Percentiles rank a stretch among this genome's conserved stretches.
Conservation (phyloP, 2,329 filamentous ascomycete genomes). For the Aspergillus melleus region DNA sequence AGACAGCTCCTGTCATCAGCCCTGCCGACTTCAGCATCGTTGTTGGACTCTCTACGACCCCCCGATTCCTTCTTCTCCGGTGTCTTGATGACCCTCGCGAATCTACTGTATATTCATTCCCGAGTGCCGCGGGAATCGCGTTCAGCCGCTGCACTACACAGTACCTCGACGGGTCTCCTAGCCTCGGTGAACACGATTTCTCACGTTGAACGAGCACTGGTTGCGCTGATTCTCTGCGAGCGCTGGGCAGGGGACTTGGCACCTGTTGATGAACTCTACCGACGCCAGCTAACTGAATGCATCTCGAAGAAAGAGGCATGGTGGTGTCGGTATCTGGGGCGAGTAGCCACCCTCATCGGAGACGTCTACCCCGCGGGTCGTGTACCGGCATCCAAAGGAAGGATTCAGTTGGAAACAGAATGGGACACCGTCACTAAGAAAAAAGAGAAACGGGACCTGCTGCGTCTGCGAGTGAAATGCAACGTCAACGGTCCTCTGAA, state of each 20-base stretch:
- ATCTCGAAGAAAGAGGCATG: conserved; percentile 58
- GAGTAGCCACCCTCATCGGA: conserved; percentile 58
- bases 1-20: conserved; percentile 49
- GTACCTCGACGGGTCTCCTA: conserved; percentile 68
- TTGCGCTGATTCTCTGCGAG: conserved; percentile 71
- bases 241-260: conserved; percentile 70
- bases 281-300: conserved; percentile 53
- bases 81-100: conserved; percentile 58
- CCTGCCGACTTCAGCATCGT: conserved; percentile 40
- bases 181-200: conserved; percentile 70
- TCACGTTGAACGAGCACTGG: conserved; percentile 68
- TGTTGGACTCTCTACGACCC: conserved; percentile 23
- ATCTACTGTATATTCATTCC: conserved; percentile 58
- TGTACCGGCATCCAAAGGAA: conserved; percentile 25
- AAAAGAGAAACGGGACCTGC: conserved; percentile 39
- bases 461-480: conserved; percentile 49
- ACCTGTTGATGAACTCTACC: conserved; percentile 58
- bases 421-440: conserved; percentile 46
- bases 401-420: conserved; percentile 42
- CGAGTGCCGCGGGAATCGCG: conserved; percentile 55
- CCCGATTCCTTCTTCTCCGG: conserved; percentile 46
- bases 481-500: conserved; percentile 37
- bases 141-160: conserved; percentile 69
- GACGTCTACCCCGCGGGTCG: conserved; percentile 63
- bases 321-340: conserved; percentile 67